Evolutionary conservation across 1,139 yeast genomes (phyloP), one percentile per base, ranked within the genome.

Genomic region (Saccharomyces hybrid): DNA sequence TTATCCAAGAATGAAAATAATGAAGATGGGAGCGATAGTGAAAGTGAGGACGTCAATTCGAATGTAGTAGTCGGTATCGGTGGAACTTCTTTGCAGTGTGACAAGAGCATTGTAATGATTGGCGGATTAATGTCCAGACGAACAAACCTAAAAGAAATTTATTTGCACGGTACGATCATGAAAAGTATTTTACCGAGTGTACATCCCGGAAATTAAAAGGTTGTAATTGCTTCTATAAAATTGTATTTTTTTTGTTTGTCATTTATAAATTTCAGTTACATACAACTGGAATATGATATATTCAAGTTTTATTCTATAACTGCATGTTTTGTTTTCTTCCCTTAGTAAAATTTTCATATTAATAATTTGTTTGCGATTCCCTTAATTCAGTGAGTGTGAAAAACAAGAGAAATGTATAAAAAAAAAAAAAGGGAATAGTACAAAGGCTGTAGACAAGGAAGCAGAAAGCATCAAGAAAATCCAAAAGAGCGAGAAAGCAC

Each of bases 121-220:
- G 69, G 69, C 4, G 69, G 69, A 5, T 21, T 62, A 1, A 54
- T 60, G 12, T 53, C 60, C 11, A 55, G 56, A 16, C 55, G 61
- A 32, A 46, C 49, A 1, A 50, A 55, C 9, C 19, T 58, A 11
- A 52, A 58, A 5, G 58, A 55, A 12, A 44, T 58, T 12, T 59
- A 62, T 47, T 47, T 65, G 41, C 59, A 67, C 29, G 68, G 69
- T 5, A 60, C 68, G 2, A 42, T 65, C 8, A 27, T 63, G 27
- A 61, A 61, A 42, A 63, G 64, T 42, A 59, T 64, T 2, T 54
- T 65, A 8, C 69, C 69, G 4, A 55, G 65, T 8, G 57, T 60
- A 29, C 57, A 58, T 29, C 53, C 62, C 24, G 51, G 60, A 11
- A 51, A 55, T 48, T 62, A 49, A 50, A 27, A 32, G 21, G 14